Conservation (phyloP, 495 filamentous ascomycete species). For the Echria macrotheca region DNA sequence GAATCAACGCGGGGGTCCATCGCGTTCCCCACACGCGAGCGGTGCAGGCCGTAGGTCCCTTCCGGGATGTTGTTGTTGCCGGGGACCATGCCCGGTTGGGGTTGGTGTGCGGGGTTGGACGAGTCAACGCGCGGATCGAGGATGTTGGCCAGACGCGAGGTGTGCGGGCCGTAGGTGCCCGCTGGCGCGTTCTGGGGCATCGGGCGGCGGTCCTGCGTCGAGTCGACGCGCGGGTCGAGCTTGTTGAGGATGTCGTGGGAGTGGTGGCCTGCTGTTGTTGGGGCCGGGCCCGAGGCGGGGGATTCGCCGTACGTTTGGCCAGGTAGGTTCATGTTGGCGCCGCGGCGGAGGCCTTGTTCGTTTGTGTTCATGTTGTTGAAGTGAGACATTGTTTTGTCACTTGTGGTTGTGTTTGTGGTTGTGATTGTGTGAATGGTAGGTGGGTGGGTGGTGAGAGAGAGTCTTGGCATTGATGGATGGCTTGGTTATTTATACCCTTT, state of each 20-base stretch:
- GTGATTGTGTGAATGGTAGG: neutral
- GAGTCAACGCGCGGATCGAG: conserved; percentile 24
- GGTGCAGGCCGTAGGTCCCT: conserved; percentile 35
- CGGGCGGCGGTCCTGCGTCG: conserved; percentile 40
- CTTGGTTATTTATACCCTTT: neutral
- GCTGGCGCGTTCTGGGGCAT: conserved; percentile 23
- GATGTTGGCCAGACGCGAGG: conserved; percentile 33
- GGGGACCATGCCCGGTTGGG: conserved; percentile 1
- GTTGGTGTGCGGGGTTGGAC: neutral
- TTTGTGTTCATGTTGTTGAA: conserved; percentile 6
- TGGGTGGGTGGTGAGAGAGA: neutral
- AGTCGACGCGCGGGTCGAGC: conserved; percentile 54
- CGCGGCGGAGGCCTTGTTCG: conserved; percentile 9
- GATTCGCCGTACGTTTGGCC: conserved; percentile 19
- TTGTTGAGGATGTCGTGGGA: conserved; percentile 61
- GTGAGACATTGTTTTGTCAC: neutral
- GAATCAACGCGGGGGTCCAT: conserved; percentile 47
- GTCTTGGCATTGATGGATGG: neutral
- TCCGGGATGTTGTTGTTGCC: conserved; percentile 20
- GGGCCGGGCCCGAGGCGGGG: conserved; percentile 25
- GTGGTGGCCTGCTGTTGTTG: conserved; percentile 42
- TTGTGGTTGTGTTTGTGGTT: neutral
- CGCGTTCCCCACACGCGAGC: conserved; percentile 34
- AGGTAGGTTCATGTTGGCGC: neutral
- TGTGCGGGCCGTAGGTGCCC: conserved; percentile 41